Base-by-base conservation (phyloP, 805 yeast species). In the Kluyveromyces wickerhamii region DNA sequence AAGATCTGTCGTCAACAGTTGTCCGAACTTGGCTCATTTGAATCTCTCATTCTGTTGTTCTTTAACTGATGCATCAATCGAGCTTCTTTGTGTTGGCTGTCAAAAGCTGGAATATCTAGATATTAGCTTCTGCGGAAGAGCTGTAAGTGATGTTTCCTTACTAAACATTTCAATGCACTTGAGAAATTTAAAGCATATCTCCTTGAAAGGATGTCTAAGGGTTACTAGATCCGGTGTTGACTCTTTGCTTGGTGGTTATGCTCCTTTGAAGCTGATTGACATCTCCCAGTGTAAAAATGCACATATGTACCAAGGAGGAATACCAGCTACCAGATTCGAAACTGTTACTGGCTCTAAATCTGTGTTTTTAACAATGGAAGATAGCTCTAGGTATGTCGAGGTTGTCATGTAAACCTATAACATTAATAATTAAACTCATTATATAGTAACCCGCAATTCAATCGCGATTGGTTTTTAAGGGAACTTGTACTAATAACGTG, bases 191-290 rank as follows among this genome's bases (percentile, higher is more conserved):
- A 67, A 69, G 35, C 51, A 59, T 15, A 59, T 82, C 34, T 59
- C 62, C 3, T 63, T 81, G 13, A 74, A 73, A 35, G 89, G 92
- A 1, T 82, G 92, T 57, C 67, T 79, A 8, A 63, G 88, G 42
- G 88, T 79, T 7, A 82, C 89, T 1, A 63, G 85, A 46, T 81
- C 81, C 7, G 89, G 92, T 11, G 75, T 81, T 19, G 86, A 81
- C 58, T 71, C 79, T 13, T 49, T 82, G 18, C 54, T 79, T 18
- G 66, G 75, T 26, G 78, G 79, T 25, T 69, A 74, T 31, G 60
- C 67, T 12, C 67, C 71, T 2, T 60, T 82, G 42, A 63, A 57
- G 36, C 63, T 62, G 39, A 58, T 82, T 44, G 74, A 79, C 47
- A 65, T 81, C 13, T 71, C 84, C 8, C 89, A 81, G 55, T 82